Conservation (phyloP, 768 basidiomycete species). For the Melanogaster broomeanus region DNA sequence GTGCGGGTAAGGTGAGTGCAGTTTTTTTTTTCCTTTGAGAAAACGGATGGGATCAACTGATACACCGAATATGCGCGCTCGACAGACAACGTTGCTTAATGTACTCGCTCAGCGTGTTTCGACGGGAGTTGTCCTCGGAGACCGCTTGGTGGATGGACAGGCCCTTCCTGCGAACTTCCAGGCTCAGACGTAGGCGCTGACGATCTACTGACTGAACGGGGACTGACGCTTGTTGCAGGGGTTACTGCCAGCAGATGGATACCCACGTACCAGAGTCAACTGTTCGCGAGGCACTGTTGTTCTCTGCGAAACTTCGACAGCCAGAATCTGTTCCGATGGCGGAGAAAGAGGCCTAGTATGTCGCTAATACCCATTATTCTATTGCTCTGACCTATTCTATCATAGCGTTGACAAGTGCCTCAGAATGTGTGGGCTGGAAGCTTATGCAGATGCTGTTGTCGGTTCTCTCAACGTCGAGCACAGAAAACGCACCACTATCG, state of each 20-base stretch:
- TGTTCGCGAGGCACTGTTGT: conserved; percentile 77
- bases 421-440: conserved; percentile 66
- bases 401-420: conserved; percentile 55
- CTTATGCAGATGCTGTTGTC: conserved; percentile 62
- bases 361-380: conserved; percentile 9
- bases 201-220: neutral
- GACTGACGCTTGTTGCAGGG: conserved; percentile 37
- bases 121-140: conserved; percentile 51
- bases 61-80: neutral
- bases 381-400: neutral
- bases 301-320: conserved; percentile 81
- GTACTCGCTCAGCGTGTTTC: conserved; percentile 53
- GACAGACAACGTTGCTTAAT: conserved; percentile 58
- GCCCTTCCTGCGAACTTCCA: conserved; percentile 56
- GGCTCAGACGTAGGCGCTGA: conserved; percentile 50
- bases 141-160: conserved; percentile 57
- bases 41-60: neutral
- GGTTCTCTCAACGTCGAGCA: conserved; percentile 54
- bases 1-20: conserved; percentile 31
- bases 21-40: neutral
- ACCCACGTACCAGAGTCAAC: conserved; percentile 75
- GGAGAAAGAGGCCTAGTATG: conserved; percentile 82
- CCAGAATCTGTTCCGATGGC: conserved; percentile 58
- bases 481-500: conserved; percentile 60
- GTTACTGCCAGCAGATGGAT: conserved; percentile 86